A percentile compares a stretch with the other conserved stretches of the same genome.
These are phyloP conservation scores for Erodium trifolium DNA, from an alignment of 441 rosid genomes.

Conservation along the genomic window DNA sequence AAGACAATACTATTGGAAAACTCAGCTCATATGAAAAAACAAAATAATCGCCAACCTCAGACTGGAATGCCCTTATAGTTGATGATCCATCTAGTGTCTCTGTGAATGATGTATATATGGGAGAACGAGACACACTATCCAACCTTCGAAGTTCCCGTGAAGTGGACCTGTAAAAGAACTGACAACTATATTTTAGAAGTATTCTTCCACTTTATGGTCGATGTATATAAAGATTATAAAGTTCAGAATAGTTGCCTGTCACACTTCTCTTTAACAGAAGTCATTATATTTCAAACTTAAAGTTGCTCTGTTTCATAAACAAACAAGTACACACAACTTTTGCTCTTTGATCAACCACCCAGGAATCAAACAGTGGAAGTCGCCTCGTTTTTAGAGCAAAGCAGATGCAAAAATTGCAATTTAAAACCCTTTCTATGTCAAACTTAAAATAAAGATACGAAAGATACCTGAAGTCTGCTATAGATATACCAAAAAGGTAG, in stretches of 20 bases:
- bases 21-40: not conserved
- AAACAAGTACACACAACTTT: not conserved
- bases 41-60: constrained; percentile 43
- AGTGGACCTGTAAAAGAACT: constrained; percentile 96
- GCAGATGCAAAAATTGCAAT: constrained; percentile 7
- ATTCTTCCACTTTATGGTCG: not conserved
- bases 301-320: not conserved
- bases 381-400: not conserved
- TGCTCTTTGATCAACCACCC: not conserved
- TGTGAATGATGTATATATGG: constrained; percentile 78
- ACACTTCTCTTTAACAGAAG: not conserved
- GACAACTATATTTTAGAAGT: constrained; percentile 31
- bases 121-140: constrained; percentile 93
- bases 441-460: constrained; percentile 9
- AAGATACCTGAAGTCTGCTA: constrained; percentile 78
- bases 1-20: not conserved
- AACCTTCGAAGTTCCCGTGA: constrained; percentile 90
- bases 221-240: constrained; percentile 3
- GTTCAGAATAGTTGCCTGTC: not conserved
- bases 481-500: constrained; percentile 93
- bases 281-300: not conserved
- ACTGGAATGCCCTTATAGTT: constrained; percentile 81
- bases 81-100: constrained; percentile 94
- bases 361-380: not conserved
- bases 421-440: constrained; percentile 10